These are phyloP conservation scores for Aspergillus unguis DNA, from an alignment of 2,329 filamentous ascomycete species.

Conservation along the genomic window DNA sequence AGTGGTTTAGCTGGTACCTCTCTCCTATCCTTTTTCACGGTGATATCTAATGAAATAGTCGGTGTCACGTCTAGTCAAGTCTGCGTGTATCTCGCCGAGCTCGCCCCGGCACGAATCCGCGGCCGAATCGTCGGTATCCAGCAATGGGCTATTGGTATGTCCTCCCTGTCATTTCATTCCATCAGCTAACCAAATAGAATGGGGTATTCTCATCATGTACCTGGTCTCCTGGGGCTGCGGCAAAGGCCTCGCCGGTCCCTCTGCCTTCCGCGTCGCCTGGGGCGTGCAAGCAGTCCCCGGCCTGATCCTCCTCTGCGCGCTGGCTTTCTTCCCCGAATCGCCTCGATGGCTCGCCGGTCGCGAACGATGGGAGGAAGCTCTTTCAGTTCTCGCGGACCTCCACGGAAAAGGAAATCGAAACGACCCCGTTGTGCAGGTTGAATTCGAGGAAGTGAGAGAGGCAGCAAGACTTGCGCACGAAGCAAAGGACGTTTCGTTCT, in stretches of 20 bases:
- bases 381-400: slow-evolving; percentile 52
- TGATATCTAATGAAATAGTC: slow-evolving; percentile 22
- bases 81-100: slow-evolving; percentile 44
- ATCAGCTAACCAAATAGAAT: neutral
- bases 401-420: slow-evolving; percentile 55
- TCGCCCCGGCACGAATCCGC: slow-evolving; percentile 42
- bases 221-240: slow-evolving; percentile 41
- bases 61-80: slow-evolving; percentile 45
- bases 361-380: slow-evolving; percentile 55
- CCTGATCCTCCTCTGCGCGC: slow-evolving; percentile 53
- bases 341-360: slow-evolving; percentile 61
- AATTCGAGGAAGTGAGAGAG: slow-evolving; percentile 41
- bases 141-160: slow-evolving; percentile 40
- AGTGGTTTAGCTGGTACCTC: slow-evolving; percentile 31
- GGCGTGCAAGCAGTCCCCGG: slow-evolving; percentile 61
- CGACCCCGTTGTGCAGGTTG: slow-evolving; percentile 56
- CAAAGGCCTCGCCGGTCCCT: slow-evolving; percentile 34
- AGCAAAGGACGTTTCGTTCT: slow-evolving; percentile 31
- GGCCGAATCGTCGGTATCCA: slow-evolving; percentile 45
- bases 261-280: slow-evolving; percentile 60
- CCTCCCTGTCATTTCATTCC: no score
- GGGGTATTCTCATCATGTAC: slow-evolving; percentile 43
- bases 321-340: slow-evolving; percentile 58
- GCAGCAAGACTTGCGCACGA: slow-evolving; percentile 32
- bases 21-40: no score